Evolutionary conservation across 768 basidiomycete genomes (phyloP), one percentile per base, ranked within the genome.

Genomic region (Lactarius tabidus): DNA sequence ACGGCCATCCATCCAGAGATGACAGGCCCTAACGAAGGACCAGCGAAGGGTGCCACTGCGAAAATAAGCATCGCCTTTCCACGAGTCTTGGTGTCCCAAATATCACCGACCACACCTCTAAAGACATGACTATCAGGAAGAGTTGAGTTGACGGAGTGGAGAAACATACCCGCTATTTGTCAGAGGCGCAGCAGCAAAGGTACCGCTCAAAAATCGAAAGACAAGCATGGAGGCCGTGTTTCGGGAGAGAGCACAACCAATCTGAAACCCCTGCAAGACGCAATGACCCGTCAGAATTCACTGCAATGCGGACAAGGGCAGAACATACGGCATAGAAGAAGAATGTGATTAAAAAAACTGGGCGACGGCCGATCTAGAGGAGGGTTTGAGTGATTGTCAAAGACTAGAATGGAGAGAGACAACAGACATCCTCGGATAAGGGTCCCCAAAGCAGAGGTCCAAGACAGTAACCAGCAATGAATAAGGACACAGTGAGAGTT

Each of bases 121-220:
- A 41, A 36, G 52, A 61, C 23, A 60, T 9, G n/a, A 64, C 26
- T 9, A n/a, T 58, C 53, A 41, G 53, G 41, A 62, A 54, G 10
- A 61, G 38, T 56, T 31, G n/a, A 17, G 3, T 63, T 14, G 31
- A 9, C 29, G 41, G n/a, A 23, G 48, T 17, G n/a, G 28, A 57
- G 15, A 31, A 10, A 7, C 63, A 78, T 70, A 87, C 85, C 87
- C 89, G 63, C 84, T 82, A 75, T 89, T 89, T 7, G 88, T 82
- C 53, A 90, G 70, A 1, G 89, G 90, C 33, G 85, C 81, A 20
- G 86, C 82, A 23, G 89, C 88, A 68, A 89, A 90, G 2, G 78
- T 77, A 15, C 90, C 90, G 1, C 84, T 82, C n/a, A 91, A 72
- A 72, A 91, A 87, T 26, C 91, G 83, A 69, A 89, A 84, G 20